Conservation (phyloP, 495 filamentous ascomycete species). For the Aspergillus leporis region DNA sequence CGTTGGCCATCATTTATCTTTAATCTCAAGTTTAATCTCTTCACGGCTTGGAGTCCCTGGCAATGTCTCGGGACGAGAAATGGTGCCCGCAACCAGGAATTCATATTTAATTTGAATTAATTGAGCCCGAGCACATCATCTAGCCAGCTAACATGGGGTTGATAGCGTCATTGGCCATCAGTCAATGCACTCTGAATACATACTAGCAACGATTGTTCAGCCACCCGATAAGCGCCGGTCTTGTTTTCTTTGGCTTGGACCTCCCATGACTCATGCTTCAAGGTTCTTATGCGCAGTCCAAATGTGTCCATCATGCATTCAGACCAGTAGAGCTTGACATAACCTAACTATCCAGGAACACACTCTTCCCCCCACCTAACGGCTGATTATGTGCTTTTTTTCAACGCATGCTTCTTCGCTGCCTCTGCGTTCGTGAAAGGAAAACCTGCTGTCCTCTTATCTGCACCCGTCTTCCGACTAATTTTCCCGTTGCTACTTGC, state of each 20-base stretch:
- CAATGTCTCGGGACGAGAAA: background rate
- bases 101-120: background rate
- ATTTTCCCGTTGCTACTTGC: slow-evolving; percentile 62
- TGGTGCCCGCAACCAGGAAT: background rate
- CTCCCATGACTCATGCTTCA: background rate
- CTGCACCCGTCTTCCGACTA: slow-evolving; percentile 69
- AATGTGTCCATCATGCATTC: background rate
- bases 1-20: background rate
- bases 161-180: background rate
- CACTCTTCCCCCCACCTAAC: background rate
- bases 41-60: background rate
- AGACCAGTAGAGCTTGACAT: background rate
- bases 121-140: background rate
- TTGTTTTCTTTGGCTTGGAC: background rate
- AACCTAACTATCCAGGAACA: background rate
- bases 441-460: slow-evolving; percentile 77
- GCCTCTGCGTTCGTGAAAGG: slow-evolving; percentile 62
- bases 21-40: background rate
- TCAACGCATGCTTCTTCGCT: slow-evolving; percentile 55
- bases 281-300: background rate
- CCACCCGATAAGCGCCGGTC: background rate
- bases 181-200: background rate
- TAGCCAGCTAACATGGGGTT: background rate
- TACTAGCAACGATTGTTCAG: background rate
- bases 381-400: slow-evolving; percentile 29